Conservation (phyloP, 345 rosid genomes). For the Orychophragmus violaceus region DNA sequence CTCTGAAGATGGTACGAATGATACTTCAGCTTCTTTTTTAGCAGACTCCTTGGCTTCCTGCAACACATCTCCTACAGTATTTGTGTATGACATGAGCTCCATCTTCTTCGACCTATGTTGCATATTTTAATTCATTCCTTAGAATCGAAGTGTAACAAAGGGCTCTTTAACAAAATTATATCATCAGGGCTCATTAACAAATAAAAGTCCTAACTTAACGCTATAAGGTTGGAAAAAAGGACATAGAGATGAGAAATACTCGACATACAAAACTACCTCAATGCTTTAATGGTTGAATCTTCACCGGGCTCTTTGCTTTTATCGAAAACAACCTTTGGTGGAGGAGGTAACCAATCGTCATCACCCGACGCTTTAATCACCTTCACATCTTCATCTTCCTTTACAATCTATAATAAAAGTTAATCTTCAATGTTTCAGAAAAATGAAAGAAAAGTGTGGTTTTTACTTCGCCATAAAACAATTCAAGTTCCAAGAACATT, state of each 20-base stretch:
- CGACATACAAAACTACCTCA: constrained; percentile 43
- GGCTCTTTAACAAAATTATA: background rate
- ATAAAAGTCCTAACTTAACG: no score
- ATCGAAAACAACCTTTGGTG: constrained; percentile 38
- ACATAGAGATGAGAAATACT: no score
- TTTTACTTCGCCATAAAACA: background rate
- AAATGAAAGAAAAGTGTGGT: background rate
- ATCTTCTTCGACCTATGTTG: constrained; percentile 56
- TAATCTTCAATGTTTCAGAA: background rate
- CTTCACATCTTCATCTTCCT: constrained; percentile 32
- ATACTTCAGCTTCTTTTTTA: constrained; percentile 30
- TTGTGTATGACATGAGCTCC: constrained; percentile 59
- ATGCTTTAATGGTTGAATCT: constrained; percentile 53
- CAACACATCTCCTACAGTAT: constrained; percentile 45
- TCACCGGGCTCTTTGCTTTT: constrained; percentile 32
- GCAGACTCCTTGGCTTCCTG: constrained; percentile 40
- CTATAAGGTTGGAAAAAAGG: no score
- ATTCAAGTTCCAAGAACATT: background rate
- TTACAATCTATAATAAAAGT: constrained; percentile 9
- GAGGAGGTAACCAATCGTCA: constrained; percentile 77
- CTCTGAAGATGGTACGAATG: constrained; percentile 30
- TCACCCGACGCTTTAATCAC: constrained; percentile 37
- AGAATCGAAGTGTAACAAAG: background rate
- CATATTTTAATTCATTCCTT: background rate
- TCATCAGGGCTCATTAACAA: background rate